phyloP scores from a whole-genome alignment of 2,329 filamentous ascomycete species.

The Magnaporthiopsis incrustans region DNA sequence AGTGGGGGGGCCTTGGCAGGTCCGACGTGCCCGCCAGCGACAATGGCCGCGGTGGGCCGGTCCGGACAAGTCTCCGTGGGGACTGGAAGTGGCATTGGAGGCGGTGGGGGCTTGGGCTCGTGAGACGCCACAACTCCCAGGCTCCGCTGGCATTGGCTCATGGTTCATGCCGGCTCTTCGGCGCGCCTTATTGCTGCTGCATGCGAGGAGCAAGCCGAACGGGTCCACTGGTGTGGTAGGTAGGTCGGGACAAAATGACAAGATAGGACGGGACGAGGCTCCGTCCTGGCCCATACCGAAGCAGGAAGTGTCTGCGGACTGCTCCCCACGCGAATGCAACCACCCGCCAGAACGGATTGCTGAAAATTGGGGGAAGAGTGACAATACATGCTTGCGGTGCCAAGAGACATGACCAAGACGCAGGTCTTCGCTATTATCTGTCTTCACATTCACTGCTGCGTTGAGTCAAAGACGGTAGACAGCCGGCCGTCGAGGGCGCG shows the following conservation, averaged over 20 bases:
- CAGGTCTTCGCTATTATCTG: not conserved
- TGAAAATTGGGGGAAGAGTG: not conserved
- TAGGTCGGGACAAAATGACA: not conserved
- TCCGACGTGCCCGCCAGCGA: not conserved
- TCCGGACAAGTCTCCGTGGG: not conserved
- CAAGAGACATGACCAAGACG: not conserved
- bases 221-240: not conserved
- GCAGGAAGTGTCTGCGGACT: not conserved
- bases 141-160: not conserved
- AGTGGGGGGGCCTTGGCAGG: not conserved
- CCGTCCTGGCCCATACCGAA: not conserved
- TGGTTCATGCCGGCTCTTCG: not conserved
- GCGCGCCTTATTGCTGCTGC: not conserved
- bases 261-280: not conserved
- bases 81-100: not conserved
- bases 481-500: constrained; percentile 26
- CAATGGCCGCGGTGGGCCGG: not conserved
- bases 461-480: constrained; percentile 22
- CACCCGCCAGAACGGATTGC: not conserved
- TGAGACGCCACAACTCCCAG: too few species aligned
- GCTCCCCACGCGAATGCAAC: not conserved
- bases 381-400: not conserved
- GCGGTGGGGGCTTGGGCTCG: too few species aligned
- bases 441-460: not conserved
- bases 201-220: not conserved